Conservation (phyloP, 2,329 filamentous ascomycete species). For the Talaromyces amestolkiae region DNA sequence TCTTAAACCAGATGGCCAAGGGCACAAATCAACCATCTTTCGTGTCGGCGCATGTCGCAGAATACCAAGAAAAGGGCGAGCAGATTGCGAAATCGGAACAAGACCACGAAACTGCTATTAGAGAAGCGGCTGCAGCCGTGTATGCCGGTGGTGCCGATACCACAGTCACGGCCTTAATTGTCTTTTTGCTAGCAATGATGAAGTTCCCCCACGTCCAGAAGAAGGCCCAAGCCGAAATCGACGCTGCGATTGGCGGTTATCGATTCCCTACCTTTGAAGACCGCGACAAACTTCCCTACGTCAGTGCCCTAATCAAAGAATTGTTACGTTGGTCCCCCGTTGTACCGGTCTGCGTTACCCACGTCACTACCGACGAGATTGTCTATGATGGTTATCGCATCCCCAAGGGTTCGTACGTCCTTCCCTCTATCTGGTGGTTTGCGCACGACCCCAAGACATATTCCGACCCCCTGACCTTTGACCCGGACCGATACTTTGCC, state of each 20-base stretch:
- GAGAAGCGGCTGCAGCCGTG: conserved; percentile 44
- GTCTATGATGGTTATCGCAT: conserved; percentile 22
- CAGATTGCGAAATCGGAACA: conserved; percentile 31
- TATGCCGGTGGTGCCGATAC: conserved; percentile 46
- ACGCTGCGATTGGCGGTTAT: conserved; percentile 31
- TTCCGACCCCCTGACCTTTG: conserved; percentile 37
- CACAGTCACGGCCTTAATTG: conserved; percentile 42
- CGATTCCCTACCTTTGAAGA: conserved; percentile 36
- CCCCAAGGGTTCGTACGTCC: conserved; percentile 32
- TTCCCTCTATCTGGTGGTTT: conserved; percentile 37
- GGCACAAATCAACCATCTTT: conserved; percentile 30
- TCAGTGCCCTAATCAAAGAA: conserved; percentile 32
- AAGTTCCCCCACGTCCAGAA: conserved; percentile 51
- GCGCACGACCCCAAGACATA: conserved; percentile 39
- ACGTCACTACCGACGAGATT: conserved; percentile 22
- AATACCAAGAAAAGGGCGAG: conserved; percentile 23
- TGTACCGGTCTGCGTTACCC: conserved; percentile 23
- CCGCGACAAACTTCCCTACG: conserved; percentile 29
- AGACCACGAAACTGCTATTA: conserved; percentile 35
- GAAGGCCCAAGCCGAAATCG: conserved; percentile 46
- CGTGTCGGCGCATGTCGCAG: conserved; percentile 38
- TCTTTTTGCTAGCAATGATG: conserved; percentile 53
- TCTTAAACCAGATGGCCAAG: conserved; percentile 38
- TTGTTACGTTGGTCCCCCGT: conserved; percentile 27
- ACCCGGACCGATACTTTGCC: conserved; percentile 44